phyloP scores from a whole-genome alignment of 257 asterid species.

The Gentiana dahurica region DNA sequence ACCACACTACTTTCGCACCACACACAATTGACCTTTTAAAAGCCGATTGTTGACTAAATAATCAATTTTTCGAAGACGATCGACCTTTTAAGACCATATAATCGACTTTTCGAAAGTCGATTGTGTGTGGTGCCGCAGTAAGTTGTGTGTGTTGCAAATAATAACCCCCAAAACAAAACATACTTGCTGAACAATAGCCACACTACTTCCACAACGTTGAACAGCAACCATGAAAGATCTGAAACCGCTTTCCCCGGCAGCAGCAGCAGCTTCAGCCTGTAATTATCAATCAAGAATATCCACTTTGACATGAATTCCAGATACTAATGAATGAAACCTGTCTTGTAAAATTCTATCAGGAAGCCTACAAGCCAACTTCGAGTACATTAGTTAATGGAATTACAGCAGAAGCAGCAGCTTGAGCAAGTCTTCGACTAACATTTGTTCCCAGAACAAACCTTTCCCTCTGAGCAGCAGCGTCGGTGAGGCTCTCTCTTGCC shows the following conservation, averaged over 20 bases:
- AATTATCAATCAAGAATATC: slow-evolving; percentile 11
- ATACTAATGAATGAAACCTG: slow-evolving; percentile 1
- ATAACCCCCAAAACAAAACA: slow-evolving; percentile 11
- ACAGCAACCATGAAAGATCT: slow-evolving; percentile 97
- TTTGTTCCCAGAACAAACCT: slow-evolving; percentile 83
- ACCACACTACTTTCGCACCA: too few relatives aligned
- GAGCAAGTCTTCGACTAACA: slow-evolving; percentile 92
- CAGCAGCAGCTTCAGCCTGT: slow-evolving; percentile 99
- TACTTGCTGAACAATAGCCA: slow-evolving; percentile 99
- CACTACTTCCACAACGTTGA: slow-evolving; percentile 98
- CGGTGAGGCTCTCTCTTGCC: slow-evolving; percentile 86
- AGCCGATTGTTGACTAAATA: too few relatives aligned
- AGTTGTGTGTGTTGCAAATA: too few relatives aligned
- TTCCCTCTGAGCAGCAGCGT: slow-evolving; percentile 96
- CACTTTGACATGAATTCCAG: slow-evolving; percentile 7
- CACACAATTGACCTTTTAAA: too few relatives aligned
- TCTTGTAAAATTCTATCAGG: slow-evolving; percentile 1
- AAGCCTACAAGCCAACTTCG: too few relatives aligned
- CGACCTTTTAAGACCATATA: slow-evolving; percentile 7
- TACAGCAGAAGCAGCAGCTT: slow-evolving; percentile 98
- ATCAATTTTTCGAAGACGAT: not conserved
- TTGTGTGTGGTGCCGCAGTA: too few relatives aligned
- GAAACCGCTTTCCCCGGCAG: slow-evolving; percentile 99
- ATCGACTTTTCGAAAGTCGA: too few relatives aligned
- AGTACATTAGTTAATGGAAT: slow-evolving; percentile 10